These are phyloP conservation scores for Ustilago cynodontis DNA, from an alignment of 1,284 basidiomycete species.

Conservation along the genomic window DNA sequence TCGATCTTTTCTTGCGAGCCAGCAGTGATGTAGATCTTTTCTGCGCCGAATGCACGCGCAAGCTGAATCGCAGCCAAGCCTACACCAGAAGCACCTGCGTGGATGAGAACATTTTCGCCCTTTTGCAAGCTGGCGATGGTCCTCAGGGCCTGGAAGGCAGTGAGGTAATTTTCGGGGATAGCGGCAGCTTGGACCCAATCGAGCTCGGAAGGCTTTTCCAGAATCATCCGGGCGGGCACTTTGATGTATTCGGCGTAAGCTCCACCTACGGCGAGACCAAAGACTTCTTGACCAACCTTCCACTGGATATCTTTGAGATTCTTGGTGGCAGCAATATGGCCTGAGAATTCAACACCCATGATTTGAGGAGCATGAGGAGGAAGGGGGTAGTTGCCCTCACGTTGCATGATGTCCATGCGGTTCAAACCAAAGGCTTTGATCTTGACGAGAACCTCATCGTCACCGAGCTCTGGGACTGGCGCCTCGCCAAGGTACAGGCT, in stretches of 20 bases:
- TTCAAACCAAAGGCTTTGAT: conserved; percentile 67
- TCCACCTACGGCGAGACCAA: conserved; percentile 80
- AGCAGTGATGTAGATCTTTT: conserved; percentile 75
- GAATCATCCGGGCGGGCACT: conserved; percentile 78
- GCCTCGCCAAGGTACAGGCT: conserved; percentile 81
- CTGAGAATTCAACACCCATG: conserved; percentile 90
- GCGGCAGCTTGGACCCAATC: conserved; percentile 79
- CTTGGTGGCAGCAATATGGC: conserved; percentile 72
- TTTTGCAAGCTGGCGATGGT: conserved; percentile 70
- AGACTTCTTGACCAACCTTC: conserved; percentile 84
- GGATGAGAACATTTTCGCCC: conserved; percentile 85
- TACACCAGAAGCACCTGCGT: conserved; percentile 80
- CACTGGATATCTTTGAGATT: conserved; percentile 30
- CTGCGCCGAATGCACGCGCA: conserved; percentile 79
- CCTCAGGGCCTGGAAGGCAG: conserved; percentile 65
- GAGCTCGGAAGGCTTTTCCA: conserved; percentile 81
- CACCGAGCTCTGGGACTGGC: conserved; percentile 74
- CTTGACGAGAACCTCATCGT: conserved; percentile 79
- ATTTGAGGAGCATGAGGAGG: conserved; percentile 83
- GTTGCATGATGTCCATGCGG: conserved; percentile 68
- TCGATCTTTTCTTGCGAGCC: conserved; percentile 86
- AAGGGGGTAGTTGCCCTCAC: conserved; percentile 73
- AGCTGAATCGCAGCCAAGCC: conserved; percentile 92
- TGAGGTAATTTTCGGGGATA: conserved; percentile 66
- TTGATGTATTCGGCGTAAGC: conserved; percentile 91